Conservation (phyloP, 768 basidiomycete species). For the Pilatotrama ljubarskyi region DNA sequence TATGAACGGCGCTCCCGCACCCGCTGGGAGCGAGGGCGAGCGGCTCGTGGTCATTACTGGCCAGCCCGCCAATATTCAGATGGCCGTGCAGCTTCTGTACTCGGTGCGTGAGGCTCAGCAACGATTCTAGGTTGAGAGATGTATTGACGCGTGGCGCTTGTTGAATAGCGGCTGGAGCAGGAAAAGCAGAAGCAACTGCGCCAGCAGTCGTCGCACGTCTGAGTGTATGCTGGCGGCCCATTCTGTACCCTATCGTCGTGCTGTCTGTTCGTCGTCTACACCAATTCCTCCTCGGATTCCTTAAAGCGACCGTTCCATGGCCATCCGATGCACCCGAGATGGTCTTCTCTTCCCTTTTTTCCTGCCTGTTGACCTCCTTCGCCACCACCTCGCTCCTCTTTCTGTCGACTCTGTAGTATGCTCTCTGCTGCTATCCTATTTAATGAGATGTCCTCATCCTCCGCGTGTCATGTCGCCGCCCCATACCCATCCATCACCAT, state of each 20-base stretch:
- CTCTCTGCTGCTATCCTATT: conserved; percentile 24
- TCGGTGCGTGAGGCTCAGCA: conserved; percentile 54
- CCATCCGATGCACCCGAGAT: neutral
- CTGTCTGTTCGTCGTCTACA: conserved; percentile 4
- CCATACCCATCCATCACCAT: neutral
- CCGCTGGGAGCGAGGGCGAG: conserved; percentile 82
- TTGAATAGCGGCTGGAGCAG: conserved; percentile 72
- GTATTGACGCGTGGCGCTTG: neutral
- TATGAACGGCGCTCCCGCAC: conserved; percentile 68
- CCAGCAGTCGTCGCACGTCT: conserved; percentile 23
- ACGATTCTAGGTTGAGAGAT: neutral
- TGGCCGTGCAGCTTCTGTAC: conserved; percentile 91
- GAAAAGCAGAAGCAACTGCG: conserved; percentile 84
- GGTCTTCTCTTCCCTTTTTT: neutral
- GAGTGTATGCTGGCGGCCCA: neutral
- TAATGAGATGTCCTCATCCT: conserved; percentile 3
- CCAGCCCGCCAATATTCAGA: conserved; percentile 91
- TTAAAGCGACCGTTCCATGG: neutral
- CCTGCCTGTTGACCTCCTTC: neutral
- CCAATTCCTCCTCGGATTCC: neutral
- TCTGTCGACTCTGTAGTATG: conserved; percentile 17
- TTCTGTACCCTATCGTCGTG: conserved; percentile 4
- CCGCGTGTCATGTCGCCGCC: neutral
- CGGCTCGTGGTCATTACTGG: conserved; percentile 96
- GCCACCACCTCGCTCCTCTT: neutral